phyloP scores from a whole-genome alignment of 306 rosid species.

The Acacia crassicarpa region DNA sequence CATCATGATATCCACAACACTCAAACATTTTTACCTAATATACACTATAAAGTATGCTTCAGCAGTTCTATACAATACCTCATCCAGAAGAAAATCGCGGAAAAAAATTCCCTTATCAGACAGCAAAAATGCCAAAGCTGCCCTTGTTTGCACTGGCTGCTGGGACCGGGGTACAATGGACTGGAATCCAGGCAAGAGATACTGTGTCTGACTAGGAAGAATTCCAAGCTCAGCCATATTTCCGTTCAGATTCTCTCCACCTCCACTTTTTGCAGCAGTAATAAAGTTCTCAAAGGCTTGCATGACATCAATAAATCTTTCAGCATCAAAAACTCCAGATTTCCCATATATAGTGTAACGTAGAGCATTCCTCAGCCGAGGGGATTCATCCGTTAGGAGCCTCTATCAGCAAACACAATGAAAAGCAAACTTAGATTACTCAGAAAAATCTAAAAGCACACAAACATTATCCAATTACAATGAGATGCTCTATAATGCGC shows the following conservation, averaged over 20 bases:
- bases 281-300: conserved; percentile 97
- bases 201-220: conserved; percentile 46
- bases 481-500: conserved; percentile 11
- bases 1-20: neutral
- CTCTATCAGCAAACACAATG: conserved; percentile 56
- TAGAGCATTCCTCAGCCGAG: conserved; percentile 83
- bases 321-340: conserved; percentile 93
- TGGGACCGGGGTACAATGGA: conserved; percentile 41
- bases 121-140: conserved; percentile 83
- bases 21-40: neutral
- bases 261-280: conserved; percentile 99
- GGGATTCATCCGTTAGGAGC: conserved; percentile 97
- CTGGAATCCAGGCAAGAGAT: conserved; percentile 52
- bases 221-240: conserved; percentile 89
- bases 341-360: conserved; percentile 95
- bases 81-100: conserved; percentile 96
- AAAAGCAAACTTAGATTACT: conserved; percentile 28
- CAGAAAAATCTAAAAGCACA: conserved; percentile 12
- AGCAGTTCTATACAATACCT: conserved; percentile 58
- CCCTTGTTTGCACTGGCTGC: conserved; percentile 88
- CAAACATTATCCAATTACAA: conserved; percentile 3
- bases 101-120: conserved; percentile 90
- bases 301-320: conserved; percentile 98
- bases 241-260: conserved; percentile 83
- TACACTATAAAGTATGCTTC: conserved; percentile 24